Evolutionary conservation across 352 stramenopile species (phyloP), one percentile per base, ranked within the genome.

Genomic region (Phytophthora agathidicida): DNA sequence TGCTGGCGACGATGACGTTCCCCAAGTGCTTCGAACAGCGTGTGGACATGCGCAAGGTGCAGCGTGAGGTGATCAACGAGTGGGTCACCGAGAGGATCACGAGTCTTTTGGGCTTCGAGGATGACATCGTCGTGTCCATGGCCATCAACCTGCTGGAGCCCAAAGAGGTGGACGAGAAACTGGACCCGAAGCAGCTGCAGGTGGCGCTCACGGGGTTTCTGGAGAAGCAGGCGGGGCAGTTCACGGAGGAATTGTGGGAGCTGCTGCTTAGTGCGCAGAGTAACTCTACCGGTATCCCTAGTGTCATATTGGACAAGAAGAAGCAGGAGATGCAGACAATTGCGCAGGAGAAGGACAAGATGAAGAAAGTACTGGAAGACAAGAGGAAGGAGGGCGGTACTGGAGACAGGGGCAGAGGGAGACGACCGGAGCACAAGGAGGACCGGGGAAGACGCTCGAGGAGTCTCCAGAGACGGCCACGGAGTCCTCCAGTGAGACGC

Each of bases 161-260:
- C 2, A 82, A 85, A n/a, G n/a, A n/a, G 38, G 83, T 88, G 43
- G 73, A 86, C 60, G 83, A 90, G 62, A 59, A 48, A 7, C 60
- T 93, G 32, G 86, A 97, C 50, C 90, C 92, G 20, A 86, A 88
- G 17, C 71, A 94, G 53, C 65, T 98, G 55, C 92, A 98, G 68
- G 43, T 98, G 49, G 79, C 89, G 30, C 65, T 97, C 48, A 97
- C 89, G 31, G 91, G 86, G 9, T 98, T 98, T 60, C 54, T 98
- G n/a, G 89, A 95, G 50, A 97, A 96, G 48, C 80, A 97, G 43
- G 78, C 88, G 16, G 60, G 70, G 3, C 26, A 50, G 22, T 98
- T 97, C 72, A 91, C 86, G 58, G 63, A 96, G 37, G 92, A 98
- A 68, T 79, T 98, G 14, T 98, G 92, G 92, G 75, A 77, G 28